phyloP scores from a whole-genome alignment of 192 early-diverging fungal species.

The Backusella sp. region DNA sequence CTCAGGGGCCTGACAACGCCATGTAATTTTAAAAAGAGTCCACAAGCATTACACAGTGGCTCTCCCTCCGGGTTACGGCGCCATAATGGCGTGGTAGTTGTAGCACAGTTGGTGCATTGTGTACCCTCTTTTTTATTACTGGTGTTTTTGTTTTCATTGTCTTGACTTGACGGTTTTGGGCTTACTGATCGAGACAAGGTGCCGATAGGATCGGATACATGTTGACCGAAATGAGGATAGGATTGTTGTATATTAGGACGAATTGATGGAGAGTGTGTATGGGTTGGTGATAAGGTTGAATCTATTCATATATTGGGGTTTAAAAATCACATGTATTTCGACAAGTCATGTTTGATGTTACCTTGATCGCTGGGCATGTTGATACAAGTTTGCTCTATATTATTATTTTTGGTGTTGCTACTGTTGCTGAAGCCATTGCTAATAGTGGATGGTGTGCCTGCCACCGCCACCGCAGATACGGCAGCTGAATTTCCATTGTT shows the following conservation, averaged over 20 bases:
- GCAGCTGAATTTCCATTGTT: slow-evolving; percentile 6
- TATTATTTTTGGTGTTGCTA: neutral
- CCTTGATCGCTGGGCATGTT: neutral
- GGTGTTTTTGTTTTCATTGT: neutral
- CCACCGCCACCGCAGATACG: neutral
- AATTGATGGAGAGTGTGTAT: neutral
- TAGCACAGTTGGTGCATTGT: slow-evolving; percentile 79
- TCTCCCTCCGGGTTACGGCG: slow-evolving; percentile 76
- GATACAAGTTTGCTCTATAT: neutral
- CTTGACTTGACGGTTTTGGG: neutral
- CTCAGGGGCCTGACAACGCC: slow-evolving; percentile 73
- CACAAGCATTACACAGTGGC: slow-evolving; percentile 93
- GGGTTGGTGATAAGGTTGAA: neutral
- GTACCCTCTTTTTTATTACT: neutral
- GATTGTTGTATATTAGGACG: neutral
- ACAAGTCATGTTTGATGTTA: neutral
- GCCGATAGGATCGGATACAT: neutral
- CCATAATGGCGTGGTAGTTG: slow-evolving; percentile 89
- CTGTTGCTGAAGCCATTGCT: neutral
- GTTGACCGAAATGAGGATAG: neutral
- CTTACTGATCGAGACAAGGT: neutral
- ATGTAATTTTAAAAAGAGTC: slow-evolving; percentile 93
- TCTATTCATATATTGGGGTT: neutral
- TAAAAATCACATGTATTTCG: no score
- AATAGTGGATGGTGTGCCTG: neutral